Base-by-base conservation (phyloP, 2,329 filamentous ascomycete genomes). In the Lecanicillium sp. region DNA sequence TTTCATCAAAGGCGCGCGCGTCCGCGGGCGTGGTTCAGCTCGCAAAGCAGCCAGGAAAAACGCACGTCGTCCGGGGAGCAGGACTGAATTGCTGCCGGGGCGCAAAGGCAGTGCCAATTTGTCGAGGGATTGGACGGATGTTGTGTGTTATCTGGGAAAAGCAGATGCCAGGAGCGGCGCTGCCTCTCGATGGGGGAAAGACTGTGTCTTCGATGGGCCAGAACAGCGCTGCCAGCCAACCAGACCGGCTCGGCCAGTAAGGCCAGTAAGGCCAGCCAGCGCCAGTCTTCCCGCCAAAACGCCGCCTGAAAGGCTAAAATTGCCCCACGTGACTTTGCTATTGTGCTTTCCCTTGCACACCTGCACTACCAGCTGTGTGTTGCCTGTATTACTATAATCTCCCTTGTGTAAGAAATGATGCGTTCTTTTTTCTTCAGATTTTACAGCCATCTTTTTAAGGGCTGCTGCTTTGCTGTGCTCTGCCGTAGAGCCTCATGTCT, bases 171-270 rank as follows among this genome's bases (percentile, higher is more conserved):
- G 47, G 40, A 43, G 46, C 58, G 59, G 58, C 55, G 56, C 59
- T 58, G 52, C 24, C 26, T 24, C 27, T 39, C 35, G 35, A 46
- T 39, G 56, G 55, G 58, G 54, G 60, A 58, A 65, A 67, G 63
- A 65, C 62, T 64, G 64, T 67, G 66, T 66, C 62, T 65, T n/a
- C 59, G 62, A 64, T 65, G 58, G 41, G 56, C 59, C 60, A 59
- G 56, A 55, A 49, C 54, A 52, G 54, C 52, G n/a, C 52, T 44
- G 55, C 51, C 45, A 48, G 50, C 56, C 58, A 55, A 55, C 58
- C 43, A 30, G 19, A 17, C 43, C 33, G 21, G 14, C 19, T 33
- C 15, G 17, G 56, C 59, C n/a, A n/a, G n/a, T 63, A 61, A 54
- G 49, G 48, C 58, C 49, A 46, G 56, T 60, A 53, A 50, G 56